phyloP scores from a whole-genome alignment of 306 rosid genomes.

The Vachellia pachyceras region DNA sequence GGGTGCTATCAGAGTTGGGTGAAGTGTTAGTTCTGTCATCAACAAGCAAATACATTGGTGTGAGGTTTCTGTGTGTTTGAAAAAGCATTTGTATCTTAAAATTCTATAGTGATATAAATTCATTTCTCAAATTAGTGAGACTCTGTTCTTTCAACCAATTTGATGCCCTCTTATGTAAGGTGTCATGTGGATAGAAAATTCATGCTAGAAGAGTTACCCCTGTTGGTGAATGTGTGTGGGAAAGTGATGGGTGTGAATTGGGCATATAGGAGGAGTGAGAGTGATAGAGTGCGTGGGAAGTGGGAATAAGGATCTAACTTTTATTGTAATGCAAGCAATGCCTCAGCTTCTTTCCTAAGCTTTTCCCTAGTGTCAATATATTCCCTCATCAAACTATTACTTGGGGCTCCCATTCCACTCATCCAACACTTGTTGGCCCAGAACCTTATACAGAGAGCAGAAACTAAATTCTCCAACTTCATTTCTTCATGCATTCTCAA shows the following conservation, averaged over 20 bases:
- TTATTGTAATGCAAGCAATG: constrained; percentile 81
- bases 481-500: neutral
- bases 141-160: neutral
- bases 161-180: neutral
- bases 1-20: constrained; percentile 85
- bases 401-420: constrained; percentile 1
- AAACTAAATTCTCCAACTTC: neutral
- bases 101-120: neutral
- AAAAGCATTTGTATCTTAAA: neutral
- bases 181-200: neutral
- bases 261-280: neutral
- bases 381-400: neutral
- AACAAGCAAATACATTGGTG: constrained; percentile 36
- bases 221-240: constrained; percentile 12
- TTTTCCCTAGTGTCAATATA: constrained; percentile 22
- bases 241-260: constrained; percentile 48
- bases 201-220: neutral
- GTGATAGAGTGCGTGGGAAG: constrained; percentile 42
- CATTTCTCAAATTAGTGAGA: neutral
- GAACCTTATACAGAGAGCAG: neutral
- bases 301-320: constrained; percentile 59
- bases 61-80: constrained; percentile 29
- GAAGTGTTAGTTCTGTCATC: constrained; percentile 61
- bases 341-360: constrained; percentile 57
- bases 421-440: neutral